phyloP scores from a whole-genome alignment of 768 basidiomycete species.

The Mycena chlorophos region DNA sequence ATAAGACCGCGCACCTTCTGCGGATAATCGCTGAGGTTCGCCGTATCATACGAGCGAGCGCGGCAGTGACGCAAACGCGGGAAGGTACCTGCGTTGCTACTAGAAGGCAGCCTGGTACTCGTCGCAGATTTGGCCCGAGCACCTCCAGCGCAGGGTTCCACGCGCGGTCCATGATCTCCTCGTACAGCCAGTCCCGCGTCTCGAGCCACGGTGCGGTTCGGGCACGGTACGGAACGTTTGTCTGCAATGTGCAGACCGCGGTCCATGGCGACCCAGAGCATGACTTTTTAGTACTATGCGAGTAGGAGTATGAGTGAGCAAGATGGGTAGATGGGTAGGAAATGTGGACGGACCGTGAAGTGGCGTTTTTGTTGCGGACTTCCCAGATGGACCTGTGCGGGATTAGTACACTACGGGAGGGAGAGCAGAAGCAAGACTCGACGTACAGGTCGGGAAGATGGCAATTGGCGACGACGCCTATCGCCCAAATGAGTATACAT shows the following conservation, averaged over 20 bases:
- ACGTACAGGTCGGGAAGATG: slow-evolving; percentile 80
- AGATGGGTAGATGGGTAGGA: too few relatives aligned
- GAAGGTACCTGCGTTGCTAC: too few relatives aligned
- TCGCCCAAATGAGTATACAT: background rate
- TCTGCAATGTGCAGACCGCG: slow-evolving; percentile 92
- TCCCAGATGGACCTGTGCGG: slow-evolving; percentile 81
- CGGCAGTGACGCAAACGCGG: too few relatives aligned
- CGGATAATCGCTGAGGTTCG: slow-evolving; percentile 78
- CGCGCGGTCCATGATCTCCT: slow-evolving; percentile 88
- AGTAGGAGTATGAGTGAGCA: slow-evolving; percentile 3
- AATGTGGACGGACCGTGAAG: slow-evolving; percentile 59
- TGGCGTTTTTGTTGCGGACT: slow-evolving; percentile 83
- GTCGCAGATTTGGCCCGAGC: slow-evolving; percentile 92
- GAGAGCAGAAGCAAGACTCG: slow-evolving; percentile 7
- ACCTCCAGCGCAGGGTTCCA: slow-evolving; percentile 72
- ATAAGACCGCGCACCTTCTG: slow-evolving; percentile 88
- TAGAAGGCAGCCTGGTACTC: too few relatives aligned
- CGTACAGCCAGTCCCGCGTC: slow-evolving; percentile 83
- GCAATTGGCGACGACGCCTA: slow-evolving; percentile 73
- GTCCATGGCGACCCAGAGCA: slow-evolving; percentile 97
- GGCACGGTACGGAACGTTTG: slow-evolving; percentile 90
- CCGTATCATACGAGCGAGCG: too few relatives aligned
- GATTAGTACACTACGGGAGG: background rate
- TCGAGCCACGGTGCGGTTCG: slow-evolving; percentile 69
- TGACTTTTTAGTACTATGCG: slow-evolving; percentile 92